Conservation (phyloP, 2,329 filamentous ascomycete species). For the Nemania diffusa region DNA sequence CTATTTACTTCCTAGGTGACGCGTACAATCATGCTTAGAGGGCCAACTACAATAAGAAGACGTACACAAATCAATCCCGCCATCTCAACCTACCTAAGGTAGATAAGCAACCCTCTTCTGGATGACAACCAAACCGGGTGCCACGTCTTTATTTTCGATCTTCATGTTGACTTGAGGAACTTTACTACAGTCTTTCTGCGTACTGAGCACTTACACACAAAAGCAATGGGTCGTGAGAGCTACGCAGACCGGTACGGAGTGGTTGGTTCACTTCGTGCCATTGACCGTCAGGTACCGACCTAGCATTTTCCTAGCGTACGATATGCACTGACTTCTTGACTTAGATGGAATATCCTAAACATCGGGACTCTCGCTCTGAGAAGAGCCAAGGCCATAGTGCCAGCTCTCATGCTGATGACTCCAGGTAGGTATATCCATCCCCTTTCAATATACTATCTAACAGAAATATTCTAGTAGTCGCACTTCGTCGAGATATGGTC, state of each 20-base stretch:
- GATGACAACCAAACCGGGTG: background rate
- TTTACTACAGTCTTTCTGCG: background rate
- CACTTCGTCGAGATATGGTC: background rate
- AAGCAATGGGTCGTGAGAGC: slow-evolving; percentile 5
- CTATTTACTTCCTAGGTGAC: background rate
- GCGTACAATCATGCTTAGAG: background rate
- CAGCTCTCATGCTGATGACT: background rate
- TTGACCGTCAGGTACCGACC: slow-evolving; percentile 12
- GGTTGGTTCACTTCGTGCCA: slow-evolving; percentile 1
- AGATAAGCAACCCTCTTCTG: background rate
- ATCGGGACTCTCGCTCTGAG: background rate
- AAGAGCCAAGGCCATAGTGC: background rate
- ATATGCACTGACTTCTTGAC: slow-evolving; percentile 1
- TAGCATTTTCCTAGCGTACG: background rate
- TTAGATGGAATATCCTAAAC: slow-evolving; percentile 2
- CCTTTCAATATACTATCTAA: background rate
- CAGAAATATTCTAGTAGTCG: too few species aligned
- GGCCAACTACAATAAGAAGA: background rate
- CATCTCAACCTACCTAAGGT: background rate
- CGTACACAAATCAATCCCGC: background rate
- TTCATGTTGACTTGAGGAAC: too few species aligned
- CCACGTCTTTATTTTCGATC: background rate
- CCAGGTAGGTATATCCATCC: slow-evolving; percentile 1
- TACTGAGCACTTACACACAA: background rate
- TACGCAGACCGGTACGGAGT: background rate